Percentiles rank a stretch among this genome's conserved stretches.
Conservation (phyloP, 768 basidiomycete genomes). For the Pulveroboletus sp. region DNA sequence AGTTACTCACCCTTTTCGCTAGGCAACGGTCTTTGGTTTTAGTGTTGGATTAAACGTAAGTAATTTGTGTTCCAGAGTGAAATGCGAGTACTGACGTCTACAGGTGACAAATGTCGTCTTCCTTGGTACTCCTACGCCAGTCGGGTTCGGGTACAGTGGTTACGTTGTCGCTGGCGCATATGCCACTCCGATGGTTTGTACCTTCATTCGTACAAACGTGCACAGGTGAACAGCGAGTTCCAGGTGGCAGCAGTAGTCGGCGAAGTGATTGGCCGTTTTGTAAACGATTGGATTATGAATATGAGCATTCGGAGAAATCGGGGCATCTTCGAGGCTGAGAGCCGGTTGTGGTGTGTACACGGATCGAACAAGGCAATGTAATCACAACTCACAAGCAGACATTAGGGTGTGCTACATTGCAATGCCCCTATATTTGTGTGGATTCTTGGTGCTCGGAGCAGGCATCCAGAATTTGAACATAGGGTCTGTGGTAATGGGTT, state of each 20-base stretch:
- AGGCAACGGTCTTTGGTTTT: conserved; percentile 49
- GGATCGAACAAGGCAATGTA: no score
- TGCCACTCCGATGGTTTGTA: conserved; percentile 44
- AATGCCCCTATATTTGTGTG: conserved; percentile 39
- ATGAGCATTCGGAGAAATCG: conserved; percentile 41
- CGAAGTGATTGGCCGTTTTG: conserved; percentile 48
- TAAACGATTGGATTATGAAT: conserved; percentile 50
- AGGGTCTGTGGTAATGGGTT: conserved; percentile 37
- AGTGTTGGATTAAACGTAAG: conserved; percentile 44
- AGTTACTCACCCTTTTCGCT: background rate
- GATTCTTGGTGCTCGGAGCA: conserved; percentile 42
- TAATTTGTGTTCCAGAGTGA: background rate
- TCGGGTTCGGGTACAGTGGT: conserved; percentile 46
- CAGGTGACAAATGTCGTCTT: conserved; percentile 58
- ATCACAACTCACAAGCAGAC: background rate
- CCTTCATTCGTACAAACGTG: background rate
- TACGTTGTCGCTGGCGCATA: conserved; percentile 42
- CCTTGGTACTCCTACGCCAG: conserved; percentile 43
- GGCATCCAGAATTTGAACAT: conserved; percentile 33
- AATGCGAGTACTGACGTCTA: background rate
- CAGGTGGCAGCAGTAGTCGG: conserved; percentile 51
- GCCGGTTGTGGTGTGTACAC: conserved; percentile 37
- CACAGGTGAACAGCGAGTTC: background rate
- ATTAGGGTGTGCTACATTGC: conserved; percentile 38
- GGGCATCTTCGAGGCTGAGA: conserved; percentile 56